Conservation (phyloP, 2,329 filamentous ascomycete species). For the Claviceps cyperi region DNA sequence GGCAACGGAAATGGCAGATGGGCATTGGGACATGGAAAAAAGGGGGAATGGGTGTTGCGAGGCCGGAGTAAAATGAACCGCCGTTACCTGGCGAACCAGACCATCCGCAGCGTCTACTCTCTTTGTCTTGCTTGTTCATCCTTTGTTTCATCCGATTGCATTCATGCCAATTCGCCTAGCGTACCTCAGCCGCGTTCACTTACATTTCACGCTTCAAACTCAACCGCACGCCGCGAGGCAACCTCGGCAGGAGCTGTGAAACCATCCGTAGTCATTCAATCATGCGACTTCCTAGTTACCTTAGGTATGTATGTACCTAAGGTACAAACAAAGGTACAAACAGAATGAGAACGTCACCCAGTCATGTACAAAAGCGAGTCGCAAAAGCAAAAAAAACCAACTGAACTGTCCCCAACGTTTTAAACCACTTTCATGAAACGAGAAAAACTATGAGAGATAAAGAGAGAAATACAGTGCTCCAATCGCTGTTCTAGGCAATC, state of each 20-base stretch:
- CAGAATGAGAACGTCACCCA: neutral
- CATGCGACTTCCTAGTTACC: neutral
- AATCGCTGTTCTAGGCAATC: slow-evolving; percentile 5
- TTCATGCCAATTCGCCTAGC: neutral
- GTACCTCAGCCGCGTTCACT: neutral
- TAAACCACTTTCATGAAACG: neutral
- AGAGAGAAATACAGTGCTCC: neutral
- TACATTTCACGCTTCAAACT: neutral
- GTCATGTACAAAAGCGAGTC: neutral
- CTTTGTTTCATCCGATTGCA: neutral
- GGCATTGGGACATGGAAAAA: too few relatives aligned
- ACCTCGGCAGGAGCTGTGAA: neutral
- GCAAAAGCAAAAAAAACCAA: neutral
- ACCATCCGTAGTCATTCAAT: neutral
- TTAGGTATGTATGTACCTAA: too few relatives aligned
- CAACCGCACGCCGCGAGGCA: neutral
- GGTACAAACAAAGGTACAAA: too few relatives aligned
- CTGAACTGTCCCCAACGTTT: neutral
- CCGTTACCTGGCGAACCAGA: neutral
- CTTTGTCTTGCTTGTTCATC: neutral
- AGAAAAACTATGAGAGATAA: neutral
- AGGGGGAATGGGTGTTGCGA: too few relatives aligned
- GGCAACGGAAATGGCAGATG: neutral
- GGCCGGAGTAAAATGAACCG: too few relatives aligned
- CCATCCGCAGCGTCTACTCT: neutral